Base-by-base conservation (phyloP, 345 rosid species). In the Pugionium dolabratum region DNA sequence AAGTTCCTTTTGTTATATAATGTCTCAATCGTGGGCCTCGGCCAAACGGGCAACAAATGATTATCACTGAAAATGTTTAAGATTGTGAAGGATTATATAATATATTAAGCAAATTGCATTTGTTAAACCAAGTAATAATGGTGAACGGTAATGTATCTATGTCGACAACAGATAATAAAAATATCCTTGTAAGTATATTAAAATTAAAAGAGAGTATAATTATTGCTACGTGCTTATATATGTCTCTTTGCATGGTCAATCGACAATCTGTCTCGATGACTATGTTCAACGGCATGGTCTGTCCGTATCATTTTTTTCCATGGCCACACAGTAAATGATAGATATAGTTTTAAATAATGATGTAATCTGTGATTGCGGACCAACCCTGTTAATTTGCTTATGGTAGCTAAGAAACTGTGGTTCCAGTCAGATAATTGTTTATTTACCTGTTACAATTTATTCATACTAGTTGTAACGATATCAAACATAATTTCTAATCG, bases 201-300 rank as follows among this genome's bases (percentile, higher is more conserved):
- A 10, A 2, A 5, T 29, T 4, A 37, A 8, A 27, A 32, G 28
- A 64, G 8, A 27, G 35, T 58, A 64, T 72, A 18, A 18, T 18
- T 72, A 72, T 72, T 64, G 70, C 34, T 72, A 64, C 70, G 62
- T 66, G 72, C 67, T 44, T 29, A 18, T 56, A 40, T 71, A 41
- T 73, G 67, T 66, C 72, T 59, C 56, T 59, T 66, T 66, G 71
- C 54, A 46, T 66, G 29, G 56, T 66, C 67, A 73, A 53, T 59
- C 47, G 54, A 72, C 67, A n/a, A 59, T 57, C 27, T 50, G 50
- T 66, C 67, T 73, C 45, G 62, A 73, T 73, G 42, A 45, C 62
- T 66, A 66, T 73, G 62, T 66, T 66, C 72, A 61, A 73, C 39
- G 27, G 67, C 67, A 66, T 73, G 72, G 62, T 66, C 58, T 44